These are phyloP conservation scores for Lentinus tigrinus DNA, from an alignment of 768 basidiomycete species.

Conservation along the genomic window DNA sequence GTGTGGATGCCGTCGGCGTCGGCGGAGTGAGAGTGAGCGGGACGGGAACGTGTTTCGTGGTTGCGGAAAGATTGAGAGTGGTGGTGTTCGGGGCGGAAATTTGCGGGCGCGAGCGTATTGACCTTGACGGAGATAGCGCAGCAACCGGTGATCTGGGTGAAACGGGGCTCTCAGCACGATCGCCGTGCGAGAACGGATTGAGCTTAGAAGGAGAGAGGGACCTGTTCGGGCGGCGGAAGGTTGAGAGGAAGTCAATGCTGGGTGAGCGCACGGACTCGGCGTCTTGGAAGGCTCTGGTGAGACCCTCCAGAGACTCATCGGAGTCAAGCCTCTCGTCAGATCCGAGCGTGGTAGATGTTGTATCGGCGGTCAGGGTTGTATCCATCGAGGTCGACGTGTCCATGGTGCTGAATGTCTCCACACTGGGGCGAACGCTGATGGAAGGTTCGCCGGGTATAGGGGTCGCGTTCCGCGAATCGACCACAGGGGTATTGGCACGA, in stretches of 20 bases:
- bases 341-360: slow-evolving; percentile 7
- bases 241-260: slow-evolving; percentile 26
- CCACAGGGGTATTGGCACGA: slow-evolving; percentile 10
- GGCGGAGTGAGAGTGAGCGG: slow-evolving; percentile 23
- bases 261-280: slow-evolving; percentile 27
- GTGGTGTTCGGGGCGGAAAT: slow-evolving; percentile 29
- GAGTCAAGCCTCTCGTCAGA: slow-evolving; percentile 15
- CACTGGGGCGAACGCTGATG: slow-evolving; percentile 10
- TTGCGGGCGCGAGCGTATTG: slow-evolving; percentile 18
- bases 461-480: slow-evolving; percentile 12
- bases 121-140: slow-evolving; percentile 5
- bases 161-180: not conserved
- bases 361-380: not conserved
- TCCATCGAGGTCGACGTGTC: slow-evolving; percentile 8
- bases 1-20: slow-evolving; percentile 14
- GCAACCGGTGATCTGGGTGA: slow-evolving; percentile 12
- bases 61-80: slow-evolving; percentile 12
- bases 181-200: not conserved
- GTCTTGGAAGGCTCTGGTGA: slow-evolving; percentile 26
- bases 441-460: slow-evolving; percentile 6
- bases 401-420: slow-evolving; percentile 8
- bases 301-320: slow-evolving; percentile 9
- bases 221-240: slow-evolving; percentile 19
- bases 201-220: slow-evolving; percentile 6
- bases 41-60: slow-evolving; percentile 21